Conservation (phyloP, 331 rosid species). For the Quercus phellos region DNA sequence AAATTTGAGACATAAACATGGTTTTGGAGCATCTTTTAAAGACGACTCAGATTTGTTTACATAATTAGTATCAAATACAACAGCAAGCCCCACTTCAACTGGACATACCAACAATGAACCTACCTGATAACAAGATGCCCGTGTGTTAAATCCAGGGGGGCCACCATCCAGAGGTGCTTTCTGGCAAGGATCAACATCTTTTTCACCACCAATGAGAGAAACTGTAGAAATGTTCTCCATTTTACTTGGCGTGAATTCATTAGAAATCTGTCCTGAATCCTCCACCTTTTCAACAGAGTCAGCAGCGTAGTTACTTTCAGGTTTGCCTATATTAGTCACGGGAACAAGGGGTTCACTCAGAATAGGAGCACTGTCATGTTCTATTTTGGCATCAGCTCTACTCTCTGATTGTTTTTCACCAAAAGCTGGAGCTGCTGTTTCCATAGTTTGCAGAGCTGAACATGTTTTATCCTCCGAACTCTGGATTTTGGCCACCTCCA, state of each 20-base stretch:
- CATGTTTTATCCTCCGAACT: constrained; percentile 30
- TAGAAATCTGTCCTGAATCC: constrained; percentile 26
- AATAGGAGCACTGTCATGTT: constrained; percentile 12
- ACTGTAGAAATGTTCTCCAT: constrained; percentile 22
- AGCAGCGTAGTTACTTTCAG: constrained; percentile 19
- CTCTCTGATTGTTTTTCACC: constrained; percentile 27
- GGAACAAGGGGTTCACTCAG: constrained; percentile 22
- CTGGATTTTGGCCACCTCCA: constrained; percentile 32
- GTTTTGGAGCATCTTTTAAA: constrained; percentile 28
- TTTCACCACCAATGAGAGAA: constrained; percentile 25
- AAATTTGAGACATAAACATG: constrained; percentile 23
- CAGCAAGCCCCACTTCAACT: constrained; percentile 19
- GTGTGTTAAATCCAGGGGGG: constrained; percentile 14
- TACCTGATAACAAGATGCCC: constrained; percentile 21
- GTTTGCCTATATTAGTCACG: constrained; percentile 12
- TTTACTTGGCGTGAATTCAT: constrained; percentile 18
- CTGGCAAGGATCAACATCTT: constrained; percentile 27
- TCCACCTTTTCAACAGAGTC: constrained; percentile 29
- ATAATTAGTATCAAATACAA: constrained; percentile 23
- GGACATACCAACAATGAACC: constrained; percentile 27
- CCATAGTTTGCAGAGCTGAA: constrained; percentile 16
- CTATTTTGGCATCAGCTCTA: constrained; percentile 18
- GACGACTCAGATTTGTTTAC: constrained; percentile 30
- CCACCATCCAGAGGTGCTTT: constrained; percentile 24
- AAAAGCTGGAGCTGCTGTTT: constrained; percentile 18